phyloP scores from a whole-genome alignment of 1,284 basidiomycete genomes.

The Lentinula novae-zelandiae region DNA sequence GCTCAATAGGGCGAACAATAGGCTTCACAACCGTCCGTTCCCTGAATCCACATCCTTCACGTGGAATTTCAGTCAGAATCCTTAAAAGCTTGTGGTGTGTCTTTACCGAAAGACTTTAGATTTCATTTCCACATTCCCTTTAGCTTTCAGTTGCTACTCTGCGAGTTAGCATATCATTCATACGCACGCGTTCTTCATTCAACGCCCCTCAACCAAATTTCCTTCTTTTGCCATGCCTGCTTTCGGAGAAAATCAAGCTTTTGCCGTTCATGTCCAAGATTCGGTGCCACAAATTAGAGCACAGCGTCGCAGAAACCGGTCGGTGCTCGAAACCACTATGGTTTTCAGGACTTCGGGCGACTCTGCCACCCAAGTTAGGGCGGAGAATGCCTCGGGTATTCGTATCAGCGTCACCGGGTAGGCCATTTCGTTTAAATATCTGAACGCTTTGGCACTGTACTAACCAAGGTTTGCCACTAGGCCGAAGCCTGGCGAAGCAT shows the following conservation, averaged over 20 bases:
- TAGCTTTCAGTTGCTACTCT: neutral
- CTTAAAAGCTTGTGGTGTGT: neutral
- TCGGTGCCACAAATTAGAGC: constrained; percentile 6
- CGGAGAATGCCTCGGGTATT: constrained; percentile 9
- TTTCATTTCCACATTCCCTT: neutral
- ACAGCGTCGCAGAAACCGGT: constrained; percentile 1
- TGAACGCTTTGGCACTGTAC: neutral
- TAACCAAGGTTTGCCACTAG: neutral
- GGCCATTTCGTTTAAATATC: neutral
- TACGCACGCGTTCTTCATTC: neutral
- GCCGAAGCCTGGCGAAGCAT: constrained; percentile 9
- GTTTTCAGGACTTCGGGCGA: constrained; percentile 10
- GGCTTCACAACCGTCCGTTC: neutral
- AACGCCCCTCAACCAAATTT: neutral
- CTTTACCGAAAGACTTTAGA: neutral
- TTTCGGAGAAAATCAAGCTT: constrained; percentile 11
- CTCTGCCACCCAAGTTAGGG: constrained; percentile 7
- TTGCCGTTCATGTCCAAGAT: constrained; percentile 11
- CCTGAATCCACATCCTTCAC: neutral
- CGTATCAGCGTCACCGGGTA: constrained; percentile 14
- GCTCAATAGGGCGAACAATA: neutral
- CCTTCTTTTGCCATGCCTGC: constrained; percentile 7
- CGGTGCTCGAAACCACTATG: constrained; percentile 14
- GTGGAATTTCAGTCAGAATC: neutral
- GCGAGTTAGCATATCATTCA: neutral